These are phyloP conservation scores for Raffaelea albimanens DNA, from an alignment of 2,329 filamentous ascomycete species.

Conservation along the genomic window DNA sequence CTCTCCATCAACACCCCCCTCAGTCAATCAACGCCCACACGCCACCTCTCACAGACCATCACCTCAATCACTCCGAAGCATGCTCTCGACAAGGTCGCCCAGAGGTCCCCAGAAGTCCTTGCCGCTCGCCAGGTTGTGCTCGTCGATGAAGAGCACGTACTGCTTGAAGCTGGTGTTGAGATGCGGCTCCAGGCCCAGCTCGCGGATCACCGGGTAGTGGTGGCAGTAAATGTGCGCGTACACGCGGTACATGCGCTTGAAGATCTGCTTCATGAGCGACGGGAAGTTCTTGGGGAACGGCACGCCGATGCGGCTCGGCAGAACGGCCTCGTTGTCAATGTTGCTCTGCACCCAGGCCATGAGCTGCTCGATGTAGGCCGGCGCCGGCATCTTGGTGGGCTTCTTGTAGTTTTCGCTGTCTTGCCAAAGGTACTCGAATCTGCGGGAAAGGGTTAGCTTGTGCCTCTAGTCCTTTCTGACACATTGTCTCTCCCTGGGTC, in stretches of 20 bases:
- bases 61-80: constrained; percentile 79
- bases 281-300: constrained; percentile 93
- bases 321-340: constrained; percentile 90
- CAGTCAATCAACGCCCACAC: no score
- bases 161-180: constrained; percentile 99
- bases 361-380: constrained; percentile 94
- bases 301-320: constrained; percentile 90
- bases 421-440: constrained; percentile 99
- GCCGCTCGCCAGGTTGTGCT: constrained; percentile 83
- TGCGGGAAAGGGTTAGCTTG: constrained; percentile 24
- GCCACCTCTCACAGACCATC: background rate
- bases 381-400: constrained; percentile 95
- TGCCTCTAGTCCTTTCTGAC: no score
- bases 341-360: constrained; percentile 95
- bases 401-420: constrained; percentile 89
- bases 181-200: constrained; percentile 91
- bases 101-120: constrained; percentile 97
- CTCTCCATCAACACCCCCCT: no score
- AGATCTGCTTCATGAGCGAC: constrained; percentile 82
- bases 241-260: constrained; percentile 97
- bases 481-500: no score
- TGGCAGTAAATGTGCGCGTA: constrained; percentile 99
- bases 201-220: constrained; percentile 93
- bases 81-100: constrained; percentile 93
- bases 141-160: constrained; percentile 96